Evolutionary conservation across 2,329 filamentous ascomycete genomes (phyloP), one percentile per base, ranked within the genome.

Genomic region (Colletotrichum costaricense): DNA sequence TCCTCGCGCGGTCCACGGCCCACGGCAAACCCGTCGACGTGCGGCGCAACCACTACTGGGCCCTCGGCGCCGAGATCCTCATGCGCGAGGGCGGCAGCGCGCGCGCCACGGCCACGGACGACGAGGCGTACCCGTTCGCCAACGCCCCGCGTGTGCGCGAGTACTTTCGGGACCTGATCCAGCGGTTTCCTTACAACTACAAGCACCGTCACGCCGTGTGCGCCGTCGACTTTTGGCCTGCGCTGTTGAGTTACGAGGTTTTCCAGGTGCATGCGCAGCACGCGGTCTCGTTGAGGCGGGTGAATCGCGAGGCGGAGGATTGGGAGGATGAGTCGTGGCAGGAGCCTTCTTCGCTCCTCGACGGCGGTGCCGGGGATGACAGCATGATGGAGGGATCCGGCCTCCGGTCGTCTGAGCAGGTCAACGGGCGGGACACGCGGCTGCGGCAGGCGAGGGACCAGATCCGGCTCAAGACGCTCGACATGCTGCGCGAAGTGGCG

Each of bases 61-160:
- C 92, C 16, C 88, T 98, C 57, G 95, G 94, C 0, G 94, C 94
- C 2, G 95, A 98, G 82, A 90, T 98, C 24, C 83, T 98, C 69
- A 91, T 97, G 83, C 89, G 93, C 19, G 84, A 87, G 33, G 87
- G 86, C 7, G 84, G 76, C 77, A 42, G 26, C 52, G n/a, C 33
- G 55, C 16, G 12, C 55, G 69, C 63, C 28, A 42, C 74, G 72
- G 74, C 35, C 9, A 26, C n/a, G 42, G 24, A 76, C 8, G 65
- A 63, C 22, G 66, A 26, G 22, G 70, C 58, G 22, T 76, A 76
- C 46, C 79, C 80, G 0, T 81, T 86, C 1, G 81, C 81, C 70
- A 89, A 88, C 77, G 79, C 88, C 69, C 80, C 80, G 7, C 82
- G 80, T 4, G 82, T 90, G 2, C 83, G 83, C 49, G 80, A 82